phyloP scores from a whole-genome alignment of 495 filamentous ascomycete genomes.

The Darksidea phi region DNA sequence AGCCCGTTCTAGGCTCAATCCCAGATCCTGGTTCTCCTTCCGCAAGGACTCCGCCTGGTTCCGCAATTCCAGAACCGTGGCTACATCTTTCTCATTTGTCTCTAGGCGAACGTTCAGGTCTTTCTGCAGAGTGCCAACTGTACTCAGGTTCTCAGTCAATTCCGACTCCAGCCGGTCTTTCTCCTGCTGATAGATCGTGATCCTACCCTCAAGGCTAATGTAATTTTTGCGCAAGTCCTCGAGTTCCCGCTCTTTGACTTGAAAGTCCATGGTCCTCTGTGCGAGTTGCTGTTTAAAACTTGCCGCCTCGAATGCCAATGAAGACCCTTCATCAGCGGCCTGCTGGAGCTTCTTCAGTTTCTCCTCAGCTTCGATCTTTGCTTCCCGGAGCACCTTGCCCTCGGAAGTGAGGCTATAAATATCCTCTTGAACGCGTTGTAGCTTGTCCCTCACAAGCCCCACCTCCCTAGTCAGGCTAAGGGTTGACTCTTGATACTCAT shows the following conservation, averaged over 20 bases:
- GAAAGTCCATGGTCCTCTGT: background rate
- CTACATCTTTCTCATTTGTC: constrained; percentile 4
- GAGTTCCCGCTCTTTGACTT: constrained; percentile 7
- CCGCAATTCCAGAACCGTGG: constrained; percentile 15
- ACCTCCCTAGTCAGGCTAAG: background rate
- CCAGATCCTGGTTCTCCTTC: constrained; percentile 12
- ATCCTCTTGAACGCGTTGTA: constrained; percentile 4
- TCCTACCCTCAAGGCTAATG: background rate
- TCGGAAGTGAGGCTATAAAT: constrained; percentile 4
- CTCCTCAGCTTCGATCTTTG: constrained; percentile 17
- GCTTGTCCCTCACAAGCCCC: constrained; percentile 1
- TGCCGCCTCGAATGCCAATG: background rate
- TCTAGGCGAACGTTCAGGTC: constrained; percentile 1
- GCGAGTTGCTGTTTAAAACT: constrained; percentile 1
- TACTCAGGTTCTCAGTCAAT: background rate
- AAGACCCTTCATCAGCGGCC: background rate
- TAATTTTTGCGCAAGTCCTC: constrained; percentile 3
- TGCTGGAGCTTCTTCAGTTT: constrained; percentile 4
- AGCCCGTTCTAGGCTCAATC: constrained; percentile 12
- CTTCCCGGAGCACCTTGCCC: background rate
- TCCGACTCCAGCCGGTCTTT: background rate
- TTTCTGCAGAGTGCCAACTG: constrained; percentile 14
- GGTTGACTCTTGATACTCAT: constrained; percentile 3
- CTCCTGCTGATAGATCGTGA: background rate
- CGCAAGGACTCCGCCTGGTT: constrained; percentile 3